These are phyloP conservation scores for Talaromyces sp. DNA, from an alignment of 2,329 filamentous ascomycete species.

Conservation along the genomic window DNA sequence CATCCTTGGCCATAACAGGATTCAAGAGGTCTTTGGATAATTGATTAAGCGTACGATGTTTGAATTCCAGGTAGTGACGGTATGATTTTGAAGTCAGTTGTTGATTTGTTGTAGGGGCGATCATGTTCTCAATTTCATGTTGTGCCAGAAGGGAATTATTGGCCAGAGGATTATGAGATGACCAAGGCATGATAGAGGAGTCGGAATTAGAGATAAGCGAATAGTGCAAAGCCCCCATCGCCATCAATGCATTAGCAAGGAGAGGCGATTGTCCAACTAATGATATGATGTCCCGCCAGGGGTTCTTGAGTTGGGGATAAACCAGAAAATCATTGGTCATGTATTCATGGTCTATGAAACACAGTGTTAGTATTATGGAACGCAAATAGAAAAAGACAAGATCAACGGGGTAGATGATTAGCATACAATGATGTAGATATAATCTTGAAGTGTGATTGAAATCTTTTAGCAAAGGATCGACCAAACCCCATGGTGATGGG, in stretches of 20 bases:
- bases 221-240: conserved; percentile 54
- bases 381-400: conserved; percentile 17
- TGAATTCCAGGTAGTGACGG: conserved; percentile 49
- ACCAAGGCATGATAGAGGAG: conserved; percentile 39
- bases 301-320: conserved; percentile 52
- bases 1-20: conserved; percentile 39
- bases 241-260: conserved; percentile 51
- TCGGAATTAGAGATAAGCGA: conserved; percentile 41
- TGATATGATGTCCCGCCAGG: conserved; percentile 52
- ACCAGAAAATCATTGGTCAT: conserved; percentile 51
- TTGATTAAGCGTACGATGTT: conserved; percentile 51
- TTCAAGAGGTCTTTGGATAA: conserved; percentile 39
- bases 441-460: conserved; percentile 47
- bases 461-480: conserved; percentile 53
- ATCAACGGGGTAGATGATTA: background rate
- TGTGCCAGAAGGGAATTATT: conserved; percentile 22
- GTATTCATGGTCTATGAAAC: conserved; percentile 36
- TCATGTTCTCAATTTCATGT: conserved; percentile 31
- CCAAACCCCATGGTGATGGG: conserved; percentile 43
- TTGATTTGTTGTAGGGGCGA: conserved; percentile 34
- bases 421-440: conserved; percentile 51
- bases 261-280: conserved; percentile 49
- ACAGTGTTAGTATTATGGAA: background rate
- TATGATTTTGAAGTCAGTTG: conserved; percentile 40
- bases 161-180: conserved; percentile 21